Evolutionary conservation across 2,329 filamentous ascomycete genomes (phyloP).

Genomic region (Ophiosphaerella narmari): DNA sequence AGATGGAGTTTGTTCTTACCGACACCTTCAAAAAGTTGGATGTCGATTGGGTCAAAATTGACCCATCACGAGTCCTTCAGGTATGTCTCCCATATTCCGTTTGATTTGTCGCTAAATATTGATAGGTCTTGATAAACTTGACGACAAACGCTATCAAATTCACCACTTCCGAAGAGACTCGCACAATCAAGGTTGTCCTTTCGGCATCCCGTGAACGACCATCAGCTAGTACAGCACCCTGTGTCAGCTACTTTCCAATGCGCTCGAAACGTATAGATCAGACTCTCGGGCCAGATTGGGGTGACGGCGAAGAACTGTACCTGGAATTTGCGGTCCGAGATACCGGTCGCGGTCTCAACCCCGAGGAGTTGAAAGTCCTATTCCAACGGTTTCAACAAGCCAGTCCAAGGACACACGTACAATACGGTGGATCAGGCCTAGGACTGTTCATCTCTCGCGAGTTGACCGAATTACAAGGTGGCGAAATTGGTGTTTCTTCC

Average conservation of each 20-base stretch:
- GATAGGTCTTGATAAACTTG: conserved; percentile 72
- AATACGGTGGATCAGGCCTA: conserved; percentile 78
- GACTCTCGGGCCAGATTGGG: conserved; percentile 67
- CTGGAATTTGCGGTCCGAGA: conserved; percentile 77
- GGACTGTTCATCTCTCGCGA: conserved; percentile 79
- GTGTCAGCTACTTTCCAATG: conserved; percentile 66
- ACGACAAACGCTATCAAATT: conserved; percentile 84
- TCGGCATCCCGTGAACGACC: conserved; percentile 64
- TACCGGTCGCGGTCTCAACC: conserved; percentile 73
- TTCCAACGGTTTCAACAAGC: conserved; percentile 82
- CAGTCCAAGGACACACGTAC: conserved; percentile 73
- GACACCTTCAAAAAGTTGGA: conserved; percentile 62
- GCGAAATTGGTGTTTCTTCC: conserved; percentile 75
- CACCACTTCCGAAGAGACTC: conserved; percentile 65
- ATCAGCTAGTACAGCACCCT: conserved; percentile 46
- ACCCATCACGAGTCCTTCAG: conserved; percentile 76
- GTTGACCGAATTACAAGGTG: conserved; percentile 79
- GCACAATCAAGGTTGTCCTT: conserved; percentile 69
- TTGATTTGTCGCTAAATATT: conserved; percentile 3
- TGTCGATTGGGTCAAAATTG: conserved; percentile 72
- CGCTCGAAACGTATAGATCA: conserved; percentile 55
- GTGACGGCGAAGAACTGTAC: conserved; percentile 66
- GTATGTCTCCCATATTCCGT: conserved; percentile 4
- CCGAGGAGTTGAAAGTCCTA: conserved; percentile 72
- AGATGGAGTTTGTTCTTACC: conserved; percentile 67